phyloP scores from a whole-genome alignment of 768 basidiomycete genomes.

The Pleurotus tuber-regium region DNA sequence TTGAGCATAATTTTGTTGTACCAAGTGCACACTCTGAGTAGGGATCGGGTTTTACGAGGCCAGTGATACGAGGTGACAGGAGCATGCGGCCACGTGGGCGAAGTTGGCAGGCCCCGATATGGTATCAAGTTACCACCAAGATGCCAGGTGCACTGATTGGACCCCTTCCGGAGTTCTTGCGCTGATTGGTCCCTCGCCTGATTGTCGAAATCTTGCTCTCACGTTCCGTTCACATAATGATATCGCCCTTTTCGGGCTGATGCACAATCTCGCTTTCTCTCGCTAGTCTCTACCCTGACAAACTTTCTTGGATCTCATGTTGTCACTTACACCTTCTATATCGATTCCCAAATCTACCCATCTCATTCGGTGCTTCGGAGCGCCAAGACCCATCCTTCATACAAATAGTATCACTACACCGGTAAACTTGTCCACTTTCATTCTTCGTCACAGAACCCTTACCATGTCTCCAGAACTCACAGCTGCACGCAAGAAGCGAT shows the following conservation, averaged over 20 bases:
- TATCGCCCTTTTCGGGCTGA: conserved; percentile 22
- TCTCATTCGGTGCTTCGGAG: conserved; percentile 20
- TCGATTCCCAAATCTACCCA: conserved; percentile 14
- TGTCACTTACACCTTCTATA: conserved; percentile 22
- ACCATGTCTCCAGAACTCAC: conserved; percentile 29
- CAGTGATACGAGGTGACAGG: too few species aligned
- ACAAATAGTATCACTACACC: conserved; percentile 22
- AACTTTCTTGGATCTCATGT: conserved; percentile 18
- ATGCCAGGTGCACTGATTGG: not conserved
- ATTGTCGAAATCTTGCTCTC: conserved; percentile 12
- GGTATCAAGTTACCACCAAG: conserved; percentile 2
- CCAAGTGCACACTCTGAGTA: too few species aligned
- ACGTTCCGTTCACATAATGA: conserved; percentile 22
- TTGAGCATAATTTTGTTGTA: too few species aligned
- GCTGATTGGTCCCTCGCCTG: conserved; percentile 7
- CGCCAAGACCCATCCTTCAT: conserved; percentile 20
- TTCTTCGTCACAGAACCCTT: conserved; percentile 6
- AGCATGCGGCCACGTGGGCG: too few species aligned
- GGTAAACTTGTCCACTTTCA: conserved; percentile 13
- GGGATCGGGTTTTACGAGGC: not conserved
- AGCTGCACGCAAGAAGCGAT: conserved; percentile 27
- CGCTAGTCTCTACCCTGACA: conserved; percentile 26
- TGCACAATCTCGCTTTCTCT: conserved; percentile 23
- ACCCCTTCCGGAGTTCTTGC: conserved; percentile 8
- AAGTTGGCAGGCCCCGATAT: too few species aligned